Base-by-base conservation (phyloP, 495 filamentous ascomycete genomes). In the Penicillium macrosclerotiorum region DNA sequence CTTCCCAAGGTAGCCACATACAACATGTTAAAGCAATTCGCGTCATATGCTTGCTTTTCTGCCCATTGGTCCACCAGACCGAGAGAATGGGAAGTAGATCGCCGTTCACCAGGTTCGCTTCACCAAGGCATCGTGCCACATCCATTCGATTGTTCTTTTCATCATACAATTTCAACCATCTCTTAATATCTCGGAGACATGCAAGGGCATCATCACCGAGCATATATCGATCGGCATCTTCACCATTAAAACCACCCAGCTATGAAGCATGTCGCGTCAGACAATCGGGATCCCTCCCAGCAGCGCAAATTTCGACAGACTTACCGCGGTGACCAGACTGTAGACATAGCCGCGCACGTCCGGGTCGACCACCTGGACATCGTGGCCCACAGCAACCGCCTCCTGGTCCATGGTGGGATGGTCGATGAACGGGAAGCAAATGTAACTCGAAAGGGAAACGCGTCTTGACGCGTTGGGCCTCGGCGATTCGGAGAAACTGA, bases 81-180 rank as follows among this genome's bases (percentile, higher is more conserved):
- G 89, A 84, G 33, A 99, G 74, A 51, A 99, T 97, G 42, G 90
- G 87, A 41, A 97, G 71, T 23, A 99, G 72, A 64, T 99, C 94
- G 8, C 87, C 84, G 50, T 85, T 83, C 47, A 97, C 80, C n/a
- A 99, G 65, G 59, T 97, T 96, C 33, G 89, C 84, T 60, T 97
- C 91, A 58, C 89, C 87, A 44, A 97, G 72, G 58, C 90, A 96
- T 63, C 93, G 79, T 33, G 90, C 91, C 42, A 97, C 94, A 67
- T 99, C 94, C 78, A 94, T 85, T 43, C 93, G 85, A 57, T 95
- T 94, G 42, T 85, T 80, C 63, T 93, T 94, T 60, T 95, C 86
- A 62, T 99, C 94, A 75, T 94, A 94, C 45, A 95, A 76, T 60
- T 86, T 90, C 55, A 99, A 70, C 94, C 94, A 97, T 78, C 82